These are phyloP conservation scores for Capronia americana DNA, from an alignment of 2,329 filamentous ascomycete species.

Conservation along the genomic window DNA sequence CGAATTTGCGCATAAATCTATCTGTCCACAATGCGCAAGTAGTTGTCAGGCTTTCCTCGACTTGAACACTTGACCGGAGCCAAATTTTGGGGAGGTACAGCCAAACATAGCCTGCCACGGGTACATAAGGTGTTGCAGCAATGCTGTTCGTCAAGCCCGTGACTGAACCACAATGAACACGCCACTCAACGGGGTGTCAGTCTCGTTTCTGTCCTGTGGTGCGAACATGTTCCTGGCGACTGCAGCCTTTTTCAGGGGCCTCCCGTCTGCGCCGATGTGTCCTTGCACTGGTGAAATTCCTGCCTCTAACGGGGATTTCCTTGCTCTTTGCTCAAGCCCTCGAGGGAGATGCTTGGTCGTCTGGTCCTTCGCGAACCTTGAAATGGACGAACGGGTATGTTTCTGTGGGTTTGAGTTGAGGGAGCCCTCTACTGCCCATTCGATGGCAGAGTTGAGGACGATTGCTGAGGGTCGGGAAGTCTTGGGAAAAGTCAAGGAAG, in stretches of 20 bases:
- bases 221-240: background rate
- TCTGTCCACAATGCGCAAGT: background rate
- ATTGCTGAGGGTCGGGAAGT: background rate
- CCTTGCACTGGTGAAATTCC: background rate
- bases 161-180: background rate
- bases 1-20: background rate
- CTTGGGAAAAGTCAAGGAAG: background rate
- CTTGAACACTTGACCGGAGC: background rate
- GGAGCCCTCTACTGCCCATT: background rate
- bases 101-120: background rate
- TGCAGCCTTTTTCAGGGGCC: background rate
- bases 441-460: background rate
- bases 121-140: background rate
- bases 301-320: background rate
- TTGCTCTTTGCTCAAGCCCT: background rate
- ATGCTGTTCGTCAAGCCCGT: background rate
- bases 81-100: background rate
- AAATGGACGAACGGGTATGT: background rate
- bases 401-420: background rate
- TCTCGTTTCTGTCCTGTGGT: background rate
- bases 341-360: background rate
- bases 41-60: background rate
- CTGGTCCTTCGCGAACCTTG: background rate
- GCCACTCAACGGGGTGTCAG: background rate
- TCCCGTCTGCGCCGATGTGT: background rate